These are phyloP conservation scores for Ceratobasidium sp. DNA, from an alignment of 1,284 basidiomycete species.

Conservation along the genomic window DNA sequence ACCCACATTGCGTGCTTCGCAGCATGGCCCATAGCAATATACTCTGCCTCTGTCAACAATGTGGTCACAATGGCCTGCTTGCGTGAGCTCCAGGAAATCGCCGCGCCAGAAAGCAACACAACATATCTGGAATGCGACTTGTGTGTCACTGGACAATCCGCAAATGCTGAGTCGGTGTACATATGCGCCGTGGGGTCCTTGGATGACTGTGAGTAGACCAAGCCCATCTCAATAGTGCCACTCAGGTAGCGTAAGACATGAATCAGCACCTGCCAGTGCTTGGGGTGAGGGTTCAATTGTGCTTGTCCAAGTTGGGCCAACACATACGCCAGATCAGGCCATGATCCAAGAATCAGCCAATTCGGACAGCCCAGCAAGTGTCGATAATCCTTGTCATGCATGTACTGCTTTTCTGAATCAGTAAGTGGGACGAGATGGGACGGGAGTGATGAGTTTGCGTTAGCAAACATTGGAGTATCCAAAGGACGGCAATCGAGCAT, in stretches of 20 bases:
- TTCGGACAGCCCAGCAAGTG: conserved; percentile 13
- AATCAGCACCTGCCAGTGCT: conserved; percentile 16
- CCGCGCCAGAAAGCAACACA: conserved; percentile 54
- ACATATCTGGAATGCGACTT: conserved; percentile 60
- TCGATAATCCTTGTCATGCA: conserved; percentile 16
- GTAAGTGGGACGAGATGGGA: neutral
- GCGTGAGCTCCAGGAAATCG: conserved; percentile 57
- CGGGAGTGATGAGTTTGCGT: neutral
- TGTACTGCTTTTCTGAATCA: neutral
- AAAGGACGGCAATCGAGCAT: conserved; percentile 3
- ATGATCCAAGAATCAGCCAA: conserved; percentile 5
- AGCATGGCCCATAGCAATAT: conserved; percentile 55
- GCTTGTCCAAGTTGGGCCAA: conserved; percentile 16
- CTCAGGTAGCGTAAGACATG: conserved; percentile 41
- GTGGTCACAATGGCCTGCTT: conserved; percentile 54
- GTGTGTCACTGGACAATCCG: conserved; percentile 24
- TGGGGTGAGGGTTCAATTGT: conserved; percentile 24
- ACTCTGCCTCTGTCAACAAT: conserved; percentile 60
- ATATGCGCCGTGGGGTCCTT: neutral
- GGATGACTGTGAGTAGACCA: neutral
- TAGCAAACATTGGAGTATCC: conserved; percentile 18
- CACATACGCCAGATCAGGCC: conserved; percentile 5
- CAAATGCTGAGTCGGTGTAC: conserved; percentile 30
- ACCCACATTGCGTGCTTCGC: conserved; percentile 55
- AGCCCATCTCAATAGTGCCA: conserved; percentile 33